Percentiles rank a stretch among this genome's conserved stretches.
phyloP scores from a whole-genome alignment of 345 rosid species.

The Citrus trifoliata region DNA sequence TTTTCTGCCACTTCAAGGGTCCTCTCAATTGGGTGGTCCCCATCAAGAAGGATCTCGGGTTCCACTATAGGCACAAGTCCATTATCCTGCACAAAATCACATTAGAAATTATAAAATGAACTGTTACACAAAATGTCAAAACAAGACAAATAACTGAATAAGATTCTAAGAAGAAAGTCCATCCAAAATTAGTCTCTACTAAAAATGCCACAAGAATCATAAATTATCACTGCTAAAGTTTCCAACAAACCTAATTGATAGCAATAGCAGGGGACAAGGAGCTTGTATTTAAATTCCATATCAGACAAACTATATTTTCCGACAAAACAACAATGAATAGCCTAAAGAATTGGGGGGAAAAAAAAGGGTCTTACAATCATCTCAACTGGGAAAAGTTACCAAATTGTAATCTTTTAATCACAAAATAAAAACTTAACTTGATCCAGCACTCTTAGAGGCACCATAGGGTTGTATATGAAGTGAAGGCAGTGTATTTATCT shows the following conservation, averaged over 20 bases:
- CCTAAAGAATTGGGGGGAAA: not conserved
- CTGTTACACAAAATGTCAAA: no score
- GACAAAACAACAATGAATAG: not conserved
- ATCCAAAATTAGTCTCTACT: not conserved
- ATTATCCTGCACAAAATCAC: conserved; percentile 55
- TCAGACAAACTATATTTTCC: not conserved
- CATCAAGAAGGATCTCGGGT: conserved; percentile 98
- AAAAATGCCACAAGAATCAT: not conserved
- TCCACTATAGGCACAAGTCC: conserved; percentile 98
- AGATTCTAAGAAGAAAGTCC: not conserved
- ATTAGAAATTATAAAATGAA: not conserved
- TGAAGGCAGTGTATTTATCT: not conserved
- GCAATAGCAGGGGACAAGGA: not conserved
- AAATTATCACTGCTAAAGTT: not conserved
- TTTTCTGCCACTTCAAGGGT: conserved; percentile 96
- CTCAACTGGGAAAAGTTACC: not conserved
- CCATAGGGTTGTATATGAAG: not conserved
- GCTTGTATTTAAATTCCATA: not conserved
- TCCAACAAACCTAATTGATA: not conserved
- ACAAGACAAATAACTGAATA: not conserved
- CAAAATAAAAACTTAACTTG: not conserved
- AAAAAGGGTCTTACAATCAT: not conserved
- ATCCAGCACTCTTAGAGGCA: not conserved
- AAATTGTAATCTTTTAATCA: not conserved
- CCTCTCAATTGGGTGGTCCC: conserved; percentile 92